phyloP scores from a whole-genome alignment of 1,139 yeast species.

The Magnusiomyces suaveolens region DNA sequence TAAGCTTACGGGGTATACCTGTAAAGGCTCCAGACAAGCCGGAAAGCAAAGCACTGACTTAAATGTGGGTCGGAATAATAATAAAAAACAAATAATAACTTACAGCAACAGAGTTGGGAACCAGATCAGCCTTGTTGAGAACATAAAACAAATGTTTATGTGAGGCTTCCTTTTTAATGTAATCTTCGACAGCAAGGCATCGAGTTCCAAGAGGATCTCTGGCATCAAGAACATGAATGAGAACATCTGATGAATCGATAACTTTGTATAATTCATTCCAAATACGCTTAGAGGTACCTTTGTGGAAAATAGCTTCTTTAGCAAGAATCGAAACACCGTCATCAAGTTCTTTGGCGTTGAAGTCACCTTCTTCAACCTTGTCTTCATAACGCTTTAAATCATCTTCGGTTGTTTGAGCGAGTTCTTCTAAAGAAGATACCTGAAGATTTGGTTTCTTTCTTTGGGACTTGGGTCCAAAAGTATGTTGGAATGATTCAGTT shows the following conservation, averaged over 20 bases:
- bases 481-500: slow-evolving; percentile 69
- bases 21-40: slow-evolving; percentile 9
- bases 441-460: slow-evolving; percentile 83
- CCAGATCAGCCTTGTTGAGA: slow-evolving; percentile 93
- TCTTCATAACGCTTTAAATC: slow-evolving; percentile 68
- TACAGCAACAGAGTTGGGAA: slow-evolving; percentile 99
- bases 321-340: slow-evolving; percentile 83
- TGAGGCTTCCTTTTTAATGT: slow-evolving; percentile 86
- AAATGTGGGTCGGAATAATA: slow-evolving; percentile 29
- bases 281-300: slow-evolving; percentile 96
- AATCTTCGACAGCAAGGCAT: slow-evolving; percentile 87
- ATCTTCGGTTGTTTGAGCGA: slow-evolving; percentile 50
- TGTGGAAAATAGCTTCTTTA: slow-evolving; percentile 88
- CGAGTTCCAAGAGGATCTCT: slow-evolving; percentile 96
- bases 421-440: slow-evolving; percentile 68
- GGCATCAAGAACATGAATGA: slow-evolving; percentile 91
- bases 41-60: slow-evolving; percentile 31
- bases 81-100: slow-evolving; percentile 35
- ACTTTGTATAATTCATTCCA: slow-evolving; percentile 98
- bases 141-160: slow-evolving; percentile 94
- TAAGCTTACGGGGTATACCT: slow-evolving; percentile 21
- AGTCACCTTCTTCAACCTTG: slow-evolving; percentile 89
- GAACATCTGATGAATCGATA: slow-evolving; percentile 94
- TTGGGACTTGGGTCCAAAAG: slow-evolving; percentile 94
- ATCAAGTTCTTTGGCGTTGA: slow-evolving; percentile 55